Evolutionary conservation across 2,329 filamentous ascomycete species (phyloP).

Genomic region (Cordyceps cicadae): DNA sequence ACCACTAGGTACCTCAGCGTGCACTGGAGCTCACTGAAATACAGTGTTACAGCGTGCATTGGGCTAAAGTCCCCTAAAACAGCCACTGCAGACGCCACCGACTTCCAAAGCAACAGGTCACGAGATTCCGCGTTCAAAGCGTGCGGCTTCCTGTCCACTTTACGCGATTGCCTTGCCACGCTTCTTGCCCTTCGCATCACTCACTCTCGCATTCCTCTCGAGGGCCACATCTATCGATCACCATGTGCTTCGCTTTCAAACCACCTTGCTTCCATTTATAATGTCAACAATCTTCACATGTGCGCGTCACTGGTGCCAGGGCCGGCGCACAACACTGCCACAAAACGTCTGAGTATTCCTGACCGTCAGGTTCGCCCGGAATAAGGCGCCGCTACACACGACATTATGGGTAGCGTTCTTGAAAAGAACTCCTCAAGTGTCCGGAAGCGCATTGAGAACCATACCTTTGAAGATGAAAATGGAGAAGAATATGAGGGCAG

Average conservation of each 20-base stretch:
- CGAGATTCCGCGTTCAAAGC: constrained; percentile 33
- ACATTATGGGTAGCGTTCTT: constrained; percentile 49
- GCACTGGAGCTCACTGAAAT: background rate
- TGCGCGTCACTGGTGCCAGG: background rate
- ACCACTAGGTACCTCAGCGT: background rate
- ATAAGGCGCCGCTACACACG: background rate
- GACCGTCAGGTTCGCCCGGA: background rate
- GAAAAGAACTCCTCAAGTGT: constrained; percentile 56
- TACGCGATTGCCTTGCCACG: constrained; percentile 23
- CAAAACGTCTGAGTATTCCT: background rate
- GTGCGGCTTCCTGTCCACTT: constrained; percentile 25
- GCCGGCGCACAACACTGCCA: background rate
- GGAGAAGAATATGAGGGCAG: constrained; percentile 89
- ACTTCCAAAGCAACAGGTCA: constrained; percentile 19
- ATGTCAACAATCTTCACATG: background rate
- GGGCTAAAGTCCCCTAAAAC: background rate
- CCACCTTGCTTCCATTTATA: no score
- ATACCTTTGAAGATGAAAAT: constrained; percentile 70
- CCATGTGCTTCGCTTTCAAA: background rate
- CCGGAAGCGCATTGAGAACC: constrained; percentile 52
- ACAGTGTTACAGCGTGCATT: background rate
- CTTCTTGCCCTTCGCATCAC: background rate
- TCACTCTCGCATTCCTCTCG: background rate
- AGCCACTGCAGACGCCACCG: background rate
- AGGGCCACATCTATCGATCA: background rate